These are phyloP conservation scores for Rosa persica DNA, from an alignment of 306 rosid species.

Conservation along the genomic window DNA sequence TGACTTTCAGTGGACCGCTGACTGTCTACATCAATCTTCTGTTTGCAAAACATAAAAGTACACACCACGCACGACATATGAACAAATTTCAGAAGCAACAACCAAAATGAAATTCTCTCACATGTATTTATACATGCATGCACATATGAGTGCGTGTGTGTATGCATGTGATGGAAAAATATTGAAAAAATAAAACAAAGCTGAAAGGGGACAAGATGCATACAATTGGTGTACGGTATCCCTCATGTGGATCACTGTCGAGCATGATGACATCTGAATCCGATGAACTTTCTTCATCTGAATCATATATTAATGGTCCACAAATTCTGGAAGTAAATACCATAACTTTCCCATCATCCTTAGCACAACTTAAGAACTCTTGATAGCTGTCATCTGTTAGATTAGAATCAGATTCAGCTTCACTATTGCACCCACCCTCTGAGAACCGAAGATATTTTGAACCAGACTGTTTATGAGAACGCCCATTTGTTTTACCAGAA, in stretches of 20 bases:
- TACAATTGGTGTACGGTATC: conserved; percentile 31
- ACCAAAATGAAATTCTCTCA: background rate
- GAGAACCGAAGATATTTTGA: background rate
- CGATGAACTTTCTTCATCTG: conserved; percentile 22
- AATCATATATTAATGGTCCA: conserved; percentile 10
- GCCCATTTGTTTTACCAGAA: conserved; percentile 2
- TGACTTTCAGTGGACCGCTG: background rate
- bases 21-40: conserved; percentile 29
- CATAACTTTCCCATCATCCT: conserved; percentile 19
- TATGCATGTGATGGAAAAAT: background rate
- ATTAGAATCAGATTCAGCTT: background rate
- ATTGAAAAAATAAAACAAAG: conserved; percentile 10
- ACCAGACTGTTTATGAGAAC: background rate
- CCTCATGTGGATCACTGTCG: conserved; percentile 25
- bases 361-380: background rate
- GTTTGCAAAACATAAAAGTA: conserved; percentile 26
- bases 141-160: background rate
- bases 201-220: conserved; percentile 26
- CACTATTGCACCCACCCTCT: background rate
- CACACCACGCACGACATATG: conserved; percentile 14
- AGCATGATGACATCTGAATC: conserved; percentile 38
- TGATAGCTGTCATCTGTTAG: background rate
- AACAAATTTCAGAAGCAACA: background rate
- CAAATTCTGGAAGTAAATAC: conserved; percentile 15
- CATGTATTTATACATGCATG: background rate